Evolutionary conservation across 306 rosid species (phyloP), one percentile per base, ranked within the genome.

Genomic region (Inga leiocalycina): DNA sequence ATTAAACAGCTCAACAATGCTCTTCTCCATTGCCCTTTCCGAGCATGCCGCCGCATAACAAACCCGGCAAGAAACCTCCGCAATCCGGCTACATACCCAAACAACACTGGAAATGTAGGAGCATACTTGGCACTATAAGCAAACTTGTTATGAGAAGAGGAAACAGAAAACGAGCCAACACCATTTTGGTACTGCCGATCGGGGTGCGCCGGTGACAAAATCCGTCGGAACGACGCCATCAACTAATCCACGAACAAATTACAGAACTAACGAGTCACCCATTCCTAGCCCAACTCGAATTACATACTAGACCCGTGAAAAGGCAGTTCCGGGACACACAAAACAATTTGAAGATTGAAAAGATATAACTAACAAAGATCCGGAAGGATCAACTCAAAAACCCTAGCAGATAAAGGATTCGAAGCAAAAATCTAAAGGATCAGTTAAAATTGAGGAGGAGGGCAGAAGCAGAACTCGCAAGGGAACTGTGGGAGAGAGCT

Each of bases 181-280:
- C 95, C 97, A 87, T 92, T 92, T 49, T 81, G 81, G 80, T 86
- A 79, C 68, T 75, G 77, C 61, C 97, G 94, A 80, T 94, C 97
- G 24, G 80, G 87, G 80, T 86, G 88, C 37, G 93, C 95, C 88
- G 99, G 99, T 84, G 98, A 94, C 0, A 89, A 86, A 71, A 97
- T 89, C 51, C 99, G 91, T 43, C 99, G 99, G 76, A 97, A 84
- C 51, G 98, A 94, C 74, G 95, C 97, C 99, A 97, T 97, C 78
- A 86, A 81, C 68, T 22, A 62, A 78, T 43, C 71, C 11, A 19
- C 61, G 52, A 30, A 24, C 22, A 51, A 32, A 4, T 17, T 74
- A 74, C 6, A 17, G 65, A 61, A 19, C 65, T 19, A 30, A 49
- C 66, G 22, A 48, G 37, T 17, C 39, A 51, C 0, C 65, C 65